Evolutionary conservation across 2,329 filamentous ascomycete species (phyloP).

Genomic region (Capronia coronata): DNA sequence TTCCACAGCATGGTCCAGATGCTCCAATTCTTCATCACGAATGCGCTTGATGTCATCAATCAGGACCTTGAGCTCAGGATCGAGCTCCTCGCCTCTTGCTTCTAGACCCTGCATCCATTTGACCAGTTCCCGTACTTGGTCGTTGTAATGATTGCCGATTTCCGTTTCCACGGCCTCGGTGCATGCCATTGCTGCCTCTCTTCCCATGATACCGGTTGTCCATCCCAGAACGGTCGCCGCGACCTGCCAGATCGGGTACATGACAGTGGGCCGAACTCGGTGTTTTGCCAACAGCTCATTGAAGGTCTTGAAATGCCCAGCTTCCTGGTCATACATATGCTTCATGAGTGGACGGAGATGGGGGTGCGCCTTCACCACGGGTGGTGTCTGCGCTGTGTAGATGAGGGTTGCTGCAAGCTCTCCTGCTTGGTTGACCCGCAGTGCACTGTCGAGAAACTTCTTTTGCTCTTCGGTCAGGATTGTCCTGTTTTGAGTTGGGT

Average conservation of each 20-base stretch:
- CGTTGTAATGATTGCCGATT: constrained; percentile 93
- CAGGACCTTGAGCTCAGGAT: constrained; percentile 68
- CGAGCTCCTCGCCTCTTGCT: constrained; percentile 68
- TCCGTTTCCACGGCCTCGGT: constrained; percentile 98
- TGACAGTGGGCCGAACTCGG: constrained; percentile 81
- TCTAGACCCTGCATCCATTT: constrained; percentile 75
- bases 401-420: constrained; percentile 95
- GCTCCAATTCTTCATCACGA: constrained; percentile 91
- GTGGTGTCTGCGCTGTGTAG: constrained; percentile 80
- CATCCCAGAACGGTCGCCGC: constrained; percentile 78
- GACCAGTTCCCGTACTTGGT: constrained; percentile 74
- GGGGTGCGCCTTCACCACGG: constrained; percentile 71
- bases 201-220: constrained; percentile 79
- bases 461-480: constrained; percentile 64
- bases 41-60: constrained; percentile 71
- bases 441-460: constrained; percentile 68
- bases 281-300: constrained; percentile 76
- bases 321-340: constrained; percentile 98
- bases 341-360: constrained; percentile 85
- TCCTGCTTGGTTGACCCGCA: constrained; percentile 94
- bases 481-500: constrained; percentile 37
- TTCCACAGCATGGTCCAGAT: constrained; percentile 89
- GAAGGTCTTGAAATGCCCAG: constrained; percentile 77
- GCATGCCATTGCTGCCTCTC: constrained; percentile 96
- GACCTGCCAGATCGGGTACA: constrained; percentile 83